These are phyloP conservation scores for Geosmithia morbida DNA, from an alignment of 2,329 filamentous ascomycete genomes.

Conservation along the genomic window DNA sequence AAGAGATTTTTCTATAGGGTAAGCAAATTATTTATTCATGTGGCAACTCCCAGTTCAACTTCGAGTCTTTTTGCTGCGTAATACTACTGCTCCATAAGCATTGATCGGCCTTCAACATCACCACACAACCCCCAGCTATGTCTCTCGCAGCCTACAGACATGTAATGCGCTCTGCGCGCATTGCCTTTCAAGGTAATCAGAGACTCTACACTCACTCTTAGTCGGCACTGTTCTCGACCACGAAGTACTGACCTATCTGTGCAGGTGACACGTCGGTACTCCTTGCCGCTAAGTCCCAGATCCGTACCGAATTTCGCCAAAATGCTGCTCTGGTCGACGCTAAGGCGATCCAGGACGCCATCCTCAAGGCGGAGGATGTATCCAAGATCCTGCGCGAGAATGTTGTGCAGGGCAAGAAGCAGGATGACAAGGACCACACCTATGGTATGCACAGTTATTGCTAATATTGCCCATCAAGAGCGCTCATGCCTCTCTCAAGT, in stretches of 20 bases:
- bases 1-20: not conserved
- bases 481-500: not conserved
- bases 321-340: conserved; percentile 45
- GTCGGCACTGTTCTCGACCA: not conserved
- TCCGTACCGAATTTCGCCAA: conserved; percentile 58
- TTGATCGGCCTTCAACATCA: not conserved
- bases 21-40: not conserved
- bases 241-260: conserved; percentile 1
- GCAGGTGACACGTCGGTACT: conserved; percentile 59
- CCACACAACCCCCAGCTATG: conserved; percentile 21
- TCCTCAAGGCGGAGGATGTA: conserved; percentile 71
- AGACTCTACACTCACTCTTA: not conserved
- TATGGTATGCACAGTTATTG: conserved; percentile 33
- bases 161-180: conserved; percentile 63
- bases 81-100: not conserved
- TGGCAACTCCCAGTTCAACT: not conserved
- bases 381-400: conserved; percentile 69
- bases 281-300: conserved; percentile 54
- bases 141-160: conserved; percentile 67
- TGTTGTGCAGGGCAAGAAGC: conserved; percentile 65
- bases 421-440: conserved; percentile 24
- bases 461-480: not conserved
- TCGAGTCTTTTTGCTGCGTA: not conserved
- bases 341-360: conserved; percentile 43
- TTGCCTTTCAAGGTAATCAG: conserved; percentile 66